phyloP scores from a whole-genome alignment of 2,329 filamentous ascomycete genomes.

The Botrytis porri region DNA sequence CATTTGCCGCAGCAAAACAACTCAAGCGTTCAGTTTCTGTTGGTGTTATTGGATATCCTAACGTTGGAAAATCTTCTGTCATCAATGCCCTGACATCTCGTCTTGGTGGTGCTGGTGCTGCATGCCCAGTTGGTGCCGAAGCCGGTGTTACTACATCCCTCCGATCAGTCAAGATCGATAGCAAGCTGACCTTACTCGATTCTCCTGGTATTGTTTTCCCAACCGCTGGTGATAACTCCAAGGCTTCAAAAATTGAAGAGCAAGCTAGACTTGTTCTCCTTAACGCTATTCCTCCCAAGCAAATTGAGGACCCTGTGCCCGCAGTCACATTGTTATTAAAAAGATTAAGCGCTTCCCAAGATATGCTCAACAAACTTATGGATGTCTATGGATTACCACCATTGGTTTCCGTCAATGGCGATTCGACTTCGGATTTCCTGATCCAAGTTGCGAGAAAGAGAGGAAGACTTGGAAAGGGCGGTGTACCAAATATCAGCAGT shows the following conservation, averaged over 20 bases:
- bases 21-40: conserved; percentile 88
- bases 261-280: conserved; percentile 83
- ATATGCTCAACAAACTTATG: conserved; percentile 75
- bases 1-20: conserved; percentile 77
- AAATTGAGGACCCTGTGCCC: conserved; percentile 88
- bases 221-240: conserved; percentile 55
- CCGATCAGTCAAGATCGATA: conserved; percentile 89
- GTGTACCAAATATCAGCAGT: conserved; percentile 81
- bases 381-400: conserved; percentile 82
- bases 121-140: conserved; percentile 86
- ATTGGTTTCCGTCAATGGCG: conserved; percentile 67
- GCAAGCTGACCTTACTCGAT: conserved; percentile 88
- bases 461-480: conserved; percentile 82
- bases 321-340: conserved; percentile 82
- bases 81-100: conserved; percentile 88
- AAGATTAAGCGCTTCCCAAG: conserved; percentile 69
- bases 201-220: conserved; percentile 95
- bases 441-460: conserved; percentile 93
- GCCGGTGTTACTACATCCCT: conserved; percentile 88
- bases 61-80: conserved; percentile 93
- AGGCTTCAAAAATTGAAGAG: conserved; percentile 60
- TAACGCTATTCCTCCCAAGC: conserved; percentile 88
- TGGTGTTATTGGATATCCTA: conserved; percentile 92
- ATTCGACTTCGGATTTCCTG: conserved; percentile 84
- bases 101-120: conserved; percentile 64